These are phyloP conservation scores for Cymbopogon flexuosus DNA, from an alignment of 202 grass and related monocot genomes.

Conservation along the genomic window DNA sequence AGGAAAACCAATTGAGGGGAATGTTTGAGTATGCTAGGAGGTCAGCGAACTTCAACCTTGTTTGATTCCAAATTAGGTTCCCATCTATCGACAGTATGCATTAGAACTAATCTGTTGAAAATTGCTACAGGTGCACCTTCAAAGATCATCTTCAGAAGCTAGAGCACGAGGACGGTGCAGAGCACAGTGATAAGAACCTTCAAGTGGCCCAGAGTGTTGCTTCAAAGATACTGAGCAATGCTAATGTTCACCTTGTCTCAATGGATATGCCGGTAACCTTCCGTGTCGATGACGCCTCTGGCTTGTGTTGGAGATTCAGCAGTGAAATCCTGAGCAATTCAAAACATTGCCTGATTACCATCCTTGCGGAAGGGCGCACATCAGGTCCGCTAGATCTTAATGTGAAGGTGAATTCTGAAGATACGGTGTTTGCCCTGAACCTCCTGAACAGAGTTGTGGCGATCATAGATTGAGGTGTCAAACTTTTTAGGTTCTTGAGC, in stretches of 20 bases:
- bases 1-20: conserved; percentile 69
- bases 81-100: neutral
- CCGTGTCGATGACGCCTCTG: conserved; percentile 58
- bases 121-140: conserved; percentile 71
- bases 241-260: conserved; percentile 67
- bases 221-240: conserved; percentile 68
- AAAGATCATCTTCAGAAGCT: conserved; percentile 65
- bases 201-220: conserved; percentile 52
- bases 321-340: conserved; percentile 52
- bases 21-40: conserved; percentile 92
- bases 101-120: conserved; percentile 21
- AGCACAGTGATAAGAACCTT: conserved; percentile 58
- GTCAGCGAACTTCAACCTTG: conserved; percentile 31
- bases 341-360: conserved; percentile 60
- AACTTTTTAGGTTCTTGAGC: neutral
- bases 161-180: conserved; percentile 16
- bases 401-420: conserved; percentile 79
- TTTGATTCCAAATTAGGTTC: neutral
- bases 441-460: conserved; percentile 60
- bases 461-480: conserved; percentile 52
- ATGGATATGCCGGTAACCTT: conserved; percentile 89
- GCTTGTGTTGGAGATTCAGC: conserved; percentile 78
- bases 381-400: conserved; percentile 51
- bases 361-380: conserved; percentile 45
- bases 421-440: conserved; percentile 73